Evolutionary conservation across 75 land plant species (phyloP).

Genomic region (Cupressus sempervirens): DNA sequence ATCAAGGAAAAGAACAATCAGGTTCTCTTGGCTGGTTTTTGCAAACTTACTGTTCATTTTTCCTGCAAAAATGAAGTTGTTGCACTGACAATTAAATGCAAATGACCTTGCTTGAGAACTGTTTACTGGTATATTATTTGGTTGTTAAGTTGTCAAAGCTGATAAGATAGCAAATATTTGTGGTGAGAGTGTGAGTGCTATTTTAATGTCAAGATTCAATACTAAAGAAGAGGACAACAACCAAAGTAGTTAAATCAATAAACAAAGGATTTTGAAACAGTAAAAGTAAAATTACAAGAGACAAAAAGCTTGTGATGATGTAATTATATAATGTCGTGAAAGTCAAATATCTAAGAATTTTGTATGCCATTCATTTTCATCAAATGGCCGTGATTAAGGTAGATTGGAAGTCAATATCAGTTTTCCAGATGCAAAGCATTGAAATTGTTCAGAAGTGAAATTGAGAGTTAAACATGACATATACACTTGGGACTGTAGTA

Average conservation of each 20-base stretch:
- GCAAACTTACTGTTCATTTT: neutral
- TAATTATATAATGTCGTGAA: neutral
- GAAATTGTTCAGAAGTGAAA: neutral
- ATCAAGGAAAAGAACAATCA: neutral
- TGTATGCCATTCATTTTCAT: neutral
- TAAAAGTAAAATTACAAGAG: neutral
- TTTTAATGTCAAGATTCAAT: no score
- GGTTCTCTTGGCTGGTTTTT: neutral
- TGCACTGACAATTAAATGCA: no score
- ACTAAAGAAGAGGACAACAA: neutral
- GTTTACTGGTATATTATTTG: no score
- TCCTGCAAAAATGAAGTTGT: neutral
- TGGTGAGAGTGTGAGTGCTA: neutral
- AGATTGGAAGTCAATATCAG: neutral
- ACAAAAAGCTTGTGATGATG: neutral
- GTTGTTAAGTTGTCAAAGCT: neutral
- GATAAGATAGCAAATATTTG: neutral
- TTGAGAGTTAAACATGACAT: neutral
- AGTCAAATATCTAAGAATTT: neutral
- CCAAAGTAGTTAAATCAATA: neutral
- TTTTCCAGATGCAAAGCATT: neutral
- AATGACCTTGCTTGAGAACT: no score
- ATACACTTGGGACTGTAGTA: neutral
- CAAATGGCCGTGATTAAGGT: neutral
- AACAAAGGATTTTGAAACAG: neutral